A percentile compares a stretch with the other conserved stretches of the same genome.
These are phyloP conservation scores for Gonium pectorale DNA, from an alignment of 139 green algal genomes.

Conservation along the genomic window DNA sequence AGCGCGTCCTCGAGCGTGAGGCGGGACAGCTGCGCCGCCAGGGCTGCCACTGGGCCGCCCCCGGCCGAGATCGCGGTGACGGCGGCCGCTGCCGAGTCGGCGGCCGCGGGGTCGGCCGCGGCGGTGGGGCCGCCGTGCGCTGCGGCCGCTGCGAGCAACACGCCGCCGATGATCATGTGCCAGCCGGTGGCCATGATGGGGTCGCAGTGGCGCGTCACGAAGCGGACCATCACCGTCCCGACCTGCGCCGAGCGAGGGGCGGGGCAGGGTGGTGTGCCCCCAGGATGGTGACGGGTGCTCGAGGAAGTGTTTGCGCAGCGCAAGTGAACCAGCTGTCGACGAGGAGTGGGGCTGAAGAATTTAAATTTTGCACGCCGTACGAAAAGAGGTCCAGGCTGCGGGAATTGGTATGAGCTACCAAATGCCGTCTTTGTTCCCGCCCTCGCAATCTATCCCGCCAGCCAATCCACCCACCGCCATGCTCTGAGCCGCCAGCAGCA, in stretches of 20 bases:
- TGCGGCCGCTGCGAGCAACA: slow-evolving; percentile 71
- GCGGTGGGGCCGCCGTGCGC: slow-evolving; percentile 20
- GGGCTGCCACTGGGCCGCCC: neutral
- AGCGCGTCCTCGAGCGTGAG: slow-evolving; percentile 49
- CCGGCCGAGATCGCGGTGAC: slow-evolving; percentile 47
- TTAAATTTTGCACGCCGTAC: too few species aligned
- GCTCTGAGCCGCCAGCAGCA: slow-evolving; percentile 96
- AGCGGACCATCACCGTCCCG: slow-evolving; percentile 51
- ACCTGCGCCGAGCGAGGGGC: too few species aligned
- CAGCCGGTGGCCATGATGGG: slow-evolving; percentile 96
- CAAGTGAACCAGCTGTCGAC: too few species aligned
- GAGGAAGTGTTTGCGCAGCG: too few species aligned
- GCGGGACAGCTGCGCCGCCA: slow-evolving; percentile 48
- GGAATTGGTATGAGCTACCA: too few species aligned
- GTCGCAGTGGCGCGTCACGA: slow-evolving; percentile 85
- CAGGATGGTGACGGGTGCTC: too few species aligned
- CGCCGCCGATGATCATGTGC: slow-evolving; percentile 97
- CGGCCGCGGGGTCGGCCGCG: neutral
- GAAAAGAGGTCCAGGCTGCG: too few species aligned
- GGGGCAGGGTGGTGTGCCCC: too few species aligned
- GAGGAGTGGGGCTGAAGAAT: too few species aligned
- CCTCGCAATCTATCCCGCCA: too few species aligned
- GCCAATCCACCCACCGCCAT: slow-evolving; percentile 97
- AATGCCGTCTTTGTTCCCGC: too few species aligned
- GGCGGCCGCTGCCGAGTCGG: neutral